phyloP scores from a whole-genome alignment of 768 basidiomycete genomes.

The Pleurotus eryngii region DNA sequence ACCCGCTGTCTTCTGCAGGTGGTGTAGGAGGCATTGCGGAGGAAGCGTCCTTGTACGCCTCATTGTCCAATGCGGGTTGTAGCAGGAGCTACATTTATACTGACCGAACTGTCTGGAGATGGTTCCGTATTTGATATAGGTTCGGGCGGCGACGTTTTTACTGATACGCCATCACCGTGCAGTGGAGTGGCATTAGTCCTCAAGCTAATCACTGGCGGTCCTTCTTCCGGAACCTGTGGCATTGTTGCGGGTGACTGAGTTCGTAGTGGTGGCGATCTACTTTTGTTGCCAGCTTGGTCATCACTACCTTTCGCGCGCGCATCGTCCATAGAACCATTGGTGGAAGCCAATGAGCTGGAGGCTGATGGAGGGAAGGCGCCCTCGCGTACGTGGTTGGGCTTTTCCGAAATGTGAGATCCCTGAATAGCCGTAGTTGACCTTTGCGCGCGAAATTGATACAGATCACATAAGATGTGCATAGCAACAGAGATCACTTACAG shows the following conservation, averaged over 20 bases:
- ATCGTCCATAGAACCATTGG: not conserved
- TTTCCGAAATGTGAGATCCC: constrained; percentile 12
- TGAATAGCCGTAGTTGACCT: constrained; percentile 9
- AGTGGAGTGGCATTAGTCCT: too few relatives aligned
- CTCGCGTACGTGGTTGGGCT: constrained; percentile 49
- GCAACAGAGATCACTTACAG: constrained; percentile 7
- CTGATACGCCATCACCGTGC: too few relatives aligned
- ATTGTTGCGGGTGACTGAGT: not conserved
- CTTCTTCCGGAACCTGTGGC: not conserved
- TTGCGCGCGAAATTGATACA: constrained; percentile 4
- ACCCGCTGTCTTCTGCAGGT: constrained; percentile 16
- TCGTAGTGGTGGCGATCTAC: not conserved
- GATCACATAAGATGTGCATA: constrained; percentile 10
- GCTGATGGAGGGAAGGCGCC: constrained; percentile 61
- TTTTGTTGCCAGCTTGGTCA: not conserved
- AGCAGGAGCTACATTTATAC: constrained; percentile 4
- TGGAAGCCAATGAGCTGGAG: not conserved
- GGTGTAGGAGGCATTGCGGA: not conserved
- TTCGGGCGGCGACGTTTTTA: not conserved
- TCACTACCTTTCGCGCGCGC: too few relatives aligned
- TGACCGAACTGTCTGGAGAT: not conserved
- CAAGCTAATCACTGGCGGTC: not conserved
- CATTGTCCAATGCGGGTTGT: constrained; percentile 5
- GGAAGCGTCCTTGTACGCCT: not conserved
- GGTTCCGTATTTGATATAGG: not conserved